Evolutionary conservation across 2,329 filamentous ascomycete genomes (phyloP).

Genomic region (Thelonectria blattea): DNA sequence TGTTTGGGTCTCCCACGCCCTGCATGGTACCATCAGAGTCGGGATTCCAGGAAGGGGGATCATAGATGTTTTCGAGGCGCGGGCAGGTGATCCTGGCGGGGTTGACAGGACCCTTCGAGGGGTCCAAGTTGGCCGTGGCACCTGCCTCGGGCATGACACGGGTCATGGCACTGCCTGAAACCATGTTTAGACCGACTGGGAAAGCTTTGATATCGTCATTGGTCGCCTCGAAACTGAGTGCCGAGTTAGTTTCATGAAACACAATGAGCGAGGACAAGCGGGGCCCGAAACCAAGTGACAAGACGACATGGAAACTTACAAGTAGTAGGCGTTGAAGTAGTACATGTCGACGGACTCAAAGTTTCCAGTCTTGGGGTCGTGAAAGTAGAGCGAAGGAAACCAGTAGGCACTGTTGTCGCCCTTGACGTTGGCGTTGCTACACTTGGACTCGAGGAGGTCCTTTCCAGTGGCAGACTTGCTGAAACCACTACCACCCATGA

Average conservation of each 20-base stretch:
- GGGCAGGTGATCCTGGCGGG: slow-evolving; percentile 67
- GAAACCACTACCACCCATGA: slow-evolving; percentile 75
- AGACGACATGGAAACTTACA: slow-evolving; percentile 49
- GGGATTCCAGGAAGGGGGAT: slow-evolving; percentile 58
- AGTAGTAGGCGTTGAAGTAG: slow-evolving; percentile 81
- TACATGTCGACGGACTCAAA: slow-evolving; percentile 72
- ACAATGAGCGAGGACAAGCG: not conserved
- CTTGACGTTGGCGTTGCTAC: slow-evolving; percentile 72
- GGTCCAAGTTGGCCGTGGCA: slow-evolving; percentile 57
- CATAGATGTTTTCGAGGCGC: slow-evolving; percentile 52
- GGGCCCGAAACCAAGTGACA: not conserved
- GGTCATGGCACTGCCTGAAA: slow-evolving; percentile 67
- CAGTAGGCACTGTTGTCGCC: slow-evolving; percentile 79
- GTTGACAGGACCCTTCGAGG: slow-evolving; percentile 58
- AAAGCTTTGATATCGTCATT: slow-evolving; percentile 73
- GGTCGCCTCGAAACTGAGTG: slow-evolving; percentile 63
- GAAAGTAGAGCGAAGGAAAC: slow-evolving; percentile 74
- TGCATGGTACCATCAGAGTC: slow-evolving; percentile 60
- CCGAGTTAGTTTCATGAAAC: slow-evolving; percentile 19
- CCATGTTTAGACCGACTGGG: slow-evolving; percentile 73
- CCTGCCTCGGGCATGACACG: slow-evolving; percentile 63
- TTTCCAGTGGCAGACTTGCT: slow-evolving; percentile 65
- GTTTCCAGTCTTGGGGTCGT: slow-evolving; percentile 64
- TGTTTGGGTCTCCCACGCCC: slow-evolving; percentile 61
- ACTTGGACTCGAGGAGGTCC: slow-evolving; percentile 65